Conservation (phyloP, 768 basidiomycete species). For the Boletus speciosus region DNA sequence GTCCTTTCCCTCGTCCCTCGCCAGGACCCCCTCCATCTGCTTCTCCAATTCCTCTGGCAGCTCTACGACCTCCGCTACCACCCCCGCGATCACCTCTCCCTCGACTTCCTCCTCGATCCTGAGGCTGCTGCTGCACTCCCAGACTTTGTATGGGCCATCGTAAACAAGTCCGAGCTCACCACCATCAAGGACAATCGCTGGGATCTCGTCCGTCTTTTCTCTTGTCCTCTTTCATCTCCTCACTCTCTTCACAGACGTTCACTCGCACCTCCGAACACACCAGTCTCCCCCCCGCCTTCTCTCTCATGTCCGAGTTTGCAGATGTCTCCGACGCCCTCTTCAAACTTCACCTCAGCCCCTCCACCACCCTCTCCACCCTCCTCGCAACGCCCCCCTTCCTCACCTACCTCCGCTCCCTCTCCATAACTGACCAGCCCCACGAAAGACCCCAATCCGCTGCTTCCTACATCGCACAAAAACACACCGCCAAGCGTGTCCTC, state of each 20-base stretch:
- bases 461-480: conserved; percentile 37
- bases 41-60: conserved; percentile 57
- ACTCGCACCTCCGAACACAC: conserved; percentile 71
- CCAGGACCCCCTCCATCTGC: conserved; percentile 72
- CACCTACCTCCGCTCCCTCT: conserved; percentile 81
- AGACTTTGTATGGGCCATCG: conserved; percentile 81
- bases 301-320: conserved; percentile 85
- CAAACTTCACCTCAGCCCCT: conserved; percentile 42
- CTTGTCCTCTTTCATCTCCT: not conserved
- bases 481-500: conserved; percentile 68
- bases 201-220: conserved; percentile 69
- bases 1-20: conserved; percentile 74
- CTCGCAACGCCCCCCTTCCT: conserved; percentile 62
- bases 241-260: conserved; percentile 58
- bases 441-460: conserved; percentile 57
- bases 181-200: conserved; percentile 69
- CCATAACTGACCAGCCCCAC: conserved; percentile 85
- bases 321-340: conserved; percentile 79
- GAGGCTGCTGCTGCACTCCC: conserved; percentile 37
- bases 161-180: conserved; percentile 74
- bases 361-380: conserved; percentile 50
- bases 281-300: conserved; percentile 55
- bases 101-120: conserved; percentile 73
- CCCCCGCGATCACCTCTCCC: conserved; percentile 63
- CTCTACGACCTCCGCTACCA: conserved; percentile 75